Base-by-base conservation (phyloP, 2,329 filamentous ascomycete genomes). In the Penicillium sclerotigenum region DNA sequence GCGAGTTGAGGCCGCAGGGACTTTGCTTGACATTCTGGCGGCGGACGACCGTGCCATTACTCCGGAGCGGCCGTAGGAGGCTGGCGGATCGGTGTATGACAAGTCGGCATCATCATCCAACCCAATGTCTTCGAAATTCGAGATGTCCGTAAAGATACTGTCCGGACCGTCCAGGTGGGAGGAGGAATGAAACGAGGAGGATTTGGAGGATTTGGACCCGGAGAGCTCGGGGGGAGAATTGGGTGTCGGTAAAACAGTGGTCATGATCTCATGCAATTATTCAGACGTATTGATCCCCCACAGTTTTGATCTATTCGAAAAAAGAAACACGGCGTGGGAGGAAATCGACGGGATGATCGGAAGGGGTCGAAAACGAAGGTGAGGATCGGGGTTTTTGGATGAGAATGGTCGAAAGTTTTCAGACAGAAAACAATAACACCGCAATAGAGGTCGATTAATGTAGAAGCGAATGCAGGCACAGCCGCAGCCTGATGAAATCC, bases 121-220 rank as follows among this genome's bases (percentile, higher is more conserved):
- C 13, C 89, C 90, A 71, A 97, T 96, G 62, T 97, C 93, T 72
- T 97, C 93, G 67, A 97, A 97, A 72, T 97, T 87, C 61, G 85
- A 86, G 56, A 88, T 83, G 69, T 96, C 90, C 50, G 85, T 81
- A 43, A 89, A 78, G 48, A 86, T 81, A 63, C 81, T 84, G 68
- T 87, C 85, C 26, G 77, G 74, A 65, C 90, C 89, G 67, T 91
- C 88, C 67, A 85, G 78, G 50, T 87, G 88, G 59, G 84, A 86
- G 54, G 88, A 87, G 36, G 91, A 96, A 65, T 87, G 88, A 68
- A 93, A 89, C 47, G 91, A 96, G 5, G 90, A 95, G 28, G 91
- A 91, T 75, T 94, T 95, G 62, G 90, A 96, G 60, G 90, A 94
- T 74, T 93, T 95, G 58, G 90, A 95, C 64, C 81, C 83, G 60